Conservation (phyloP, 2,329 filamentous ascomycete genomes). For the Fusarium multiceps region DNA sequence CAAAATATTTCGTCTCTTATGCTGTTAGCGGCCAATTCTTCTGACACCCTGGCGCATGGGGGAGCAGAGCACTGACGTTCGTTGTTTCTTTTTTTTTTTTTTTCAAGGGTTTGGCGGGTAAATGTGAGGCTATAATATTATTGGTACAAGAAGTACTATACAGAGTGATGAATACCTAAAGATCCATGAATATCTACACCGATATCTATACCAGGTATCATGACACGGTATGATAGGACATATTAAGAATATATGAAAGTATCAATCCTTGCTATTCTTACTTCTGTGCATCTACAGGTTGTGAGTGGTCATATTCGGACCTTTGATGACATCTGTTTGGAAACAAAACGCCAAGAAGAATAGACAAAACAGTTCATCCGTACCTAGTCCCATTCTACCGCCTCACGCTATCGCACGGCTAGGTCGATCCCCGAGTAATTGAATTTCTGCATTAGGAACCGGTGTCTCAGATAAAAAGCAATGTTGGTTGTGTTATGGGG, state of each 20-base stretch:
- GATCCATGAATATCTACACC: background rate
- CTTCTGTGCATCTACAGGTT: too few species aligned
- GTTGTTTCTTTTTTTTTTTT: too few species aligned
- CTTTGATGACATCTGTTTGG: background rate
- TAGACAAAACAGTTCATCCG: background rate
- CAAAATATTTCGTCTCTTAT: too few species aligned
- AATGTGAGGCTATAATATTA: background rate
- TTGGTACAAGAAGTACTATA: background rate
- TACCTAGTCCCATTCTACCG: background rate
- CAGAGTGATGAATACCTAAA: background rate
- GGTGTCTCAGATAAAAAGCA: conserved; percentile 40
- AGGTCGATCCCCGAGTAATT: background rate
- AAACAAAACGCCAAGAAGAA: background rate
- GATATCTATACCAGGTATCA: background rate
- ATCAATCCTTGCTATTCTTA: too few species aligned
- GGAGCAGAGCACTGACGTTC: background rate
- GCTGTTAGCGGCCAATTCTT: too few species aligned
- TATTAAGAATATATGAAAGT: too few species aligned
- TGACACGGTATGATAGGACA: background rate
- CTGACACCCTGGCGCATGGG: too few species aligned
- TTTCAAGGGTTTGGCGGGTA: background rate
- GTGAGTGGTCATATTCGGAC: background rate
- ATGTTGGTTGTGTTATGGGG: conserved; percentile 23
- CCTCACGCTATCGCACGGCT: background rate
- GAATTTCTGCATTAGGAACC: background rate